Percentiles rank a stretch among this genome's conserved stretches.
Conservation (phyloP, 805 yeast species). For the Torulaspora indica region DNA sequence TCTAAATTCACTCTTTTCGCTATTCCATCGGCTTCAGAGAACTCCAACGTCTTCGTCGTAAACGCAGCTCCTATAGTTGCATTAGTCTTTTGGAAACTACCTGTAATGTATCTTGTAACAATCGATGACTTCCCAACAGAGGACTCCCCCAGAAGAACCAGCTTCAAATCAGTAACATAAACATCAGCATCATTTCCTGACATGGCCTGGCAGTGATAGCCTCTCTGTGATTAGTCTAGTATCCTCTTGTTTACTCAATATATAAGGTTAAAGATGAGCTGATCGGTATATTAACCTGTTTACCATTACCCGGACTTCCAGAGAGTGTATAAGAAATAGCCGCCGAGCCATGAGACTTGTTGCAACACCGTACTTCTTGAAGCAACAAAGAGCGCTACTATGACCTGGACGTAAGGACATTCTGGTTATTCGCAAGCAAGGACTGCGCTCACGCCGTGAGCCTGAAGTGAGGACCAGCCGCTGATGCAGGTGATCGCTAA, state of each 20-base stretch:
- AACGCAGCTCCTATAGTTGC: conserved; percentile 86
- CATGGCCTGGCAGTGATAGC: conserved; percentile 1
- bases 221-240: too few relatives aligned
- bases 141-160: conserved; percentile 60
- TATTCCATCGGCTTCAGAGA: conserved; percentile 38
- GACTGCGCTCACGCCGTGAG: too few relatives aligned
- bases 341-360: neutral
- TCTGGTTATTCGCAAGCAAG: too few relatives aligned
- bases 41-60: conserved; percentile 59
- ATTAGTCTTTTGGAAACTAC: conserved; percentile 69
- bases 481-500: too few relatives aligned
- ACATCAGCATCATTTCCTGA: neutral
- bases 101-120: conserved; percentile 66
- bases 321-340: neutral
- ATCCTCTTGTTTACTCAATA: too few relatives aligned
- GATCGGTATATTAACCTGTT: neutral
- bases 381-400: too few relatives aligned
- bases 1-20: conserved; percentile 61
- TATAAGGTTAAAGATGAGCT: neutral
- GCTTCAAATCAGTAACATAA: conserved; percentile 37
- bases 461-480: too few relatives aligned
- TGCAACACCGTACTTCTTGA: too few relatives aligned
- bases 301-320: neutral
- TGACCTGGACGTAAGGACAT: too few relatives aligned
- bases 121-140: conserved; percentile 68